Conservation (phyloP, 176 grass and related monocot species). For the Microstegium vimineum region DNA sequence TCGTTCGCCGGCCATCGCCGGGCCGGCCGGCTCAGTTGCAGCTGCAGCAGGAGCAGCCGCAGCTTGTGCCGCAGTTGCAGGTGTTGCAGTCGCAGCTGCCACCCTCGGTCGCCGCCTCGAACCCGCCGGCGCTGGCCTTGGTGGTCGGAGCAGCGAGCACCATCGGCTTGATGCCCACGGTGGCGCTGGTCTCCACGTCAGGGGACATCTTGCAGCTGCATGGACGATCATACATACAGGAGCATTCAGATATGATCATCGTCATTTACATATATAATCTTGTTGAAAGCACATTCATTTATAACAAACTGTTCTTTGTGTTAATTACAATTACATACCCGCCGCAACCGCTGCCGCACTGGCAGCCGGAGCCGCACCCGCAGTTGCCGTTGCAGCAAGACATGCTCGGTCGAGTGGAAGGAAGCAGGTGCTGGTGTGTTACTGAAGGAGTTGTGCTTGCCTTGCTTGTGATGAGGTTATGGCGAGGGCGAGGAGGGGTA, state of each 20-base stretch:
- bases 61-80: conserved; percentile 77
- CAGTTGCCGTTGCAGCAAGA: conserved; percentile 92
- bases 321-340: too few species aligned
- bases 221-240: neutral
- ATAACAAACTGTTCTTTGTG: too few species aligned
- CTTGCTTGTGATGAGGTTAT: conserved; percentile 20
- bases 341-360: conserved; percentile 59
- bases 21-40: conserved; percentile 46
- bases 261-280: too few species aligned
- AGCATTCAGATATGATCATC: neutral
- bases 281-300: too few species aligned
- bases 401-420: conserved; percentile 20
- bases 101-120: conserved; percentile 46
- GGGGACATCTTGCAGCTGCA: conserved; percentile 65
- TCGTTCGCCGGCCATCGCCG: neutral
- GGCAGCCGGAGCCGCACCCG: conserved; percentile 68
- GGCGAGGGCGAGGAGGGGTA: neutral
- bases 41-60: conserved; percentile 62
- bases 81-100: conserved; percentile 59
- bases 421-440: neutral
- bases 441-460: neutral
- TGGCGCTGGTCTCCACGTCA: conserved; percentile 49
- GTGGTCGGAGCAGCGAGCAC: conserved; percentile 31
- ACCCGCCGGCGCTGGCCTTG: conserved; percentile 48
- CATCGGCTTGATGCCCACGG: conserved; percentile 29